Evolutionary conservation across 1,139 yeast species (phyloP).

Genomic region (Suhomyces bokatorum): DNA sequence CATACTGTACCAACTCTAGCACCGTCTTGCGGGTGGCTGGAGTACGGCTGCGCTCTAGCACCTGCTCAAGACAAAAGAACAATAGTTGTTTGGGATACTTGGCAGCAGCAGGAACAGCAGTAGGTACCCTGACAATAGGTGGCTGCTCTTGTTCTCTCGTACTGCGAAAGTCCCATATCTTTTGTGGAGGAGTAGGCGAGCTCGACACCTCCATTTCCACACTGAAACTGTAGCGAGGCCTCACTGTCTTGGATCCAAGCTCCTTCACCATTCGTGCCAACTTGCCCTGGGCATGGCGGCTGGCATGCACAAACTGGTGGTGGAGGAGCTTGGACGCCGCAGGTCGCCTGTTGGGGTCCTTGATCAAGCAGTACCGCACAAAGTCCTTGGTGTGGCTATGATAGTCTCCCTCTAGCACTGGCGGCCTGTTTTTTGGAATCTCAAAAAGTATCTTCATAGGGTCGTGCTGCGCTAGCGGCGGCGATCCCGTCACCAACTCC

Average conservation of each 20-base stretch:
- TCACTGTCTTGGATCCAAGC: conserved; percentile 2
- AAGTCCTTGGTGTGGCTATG: conserved; percentile 59
- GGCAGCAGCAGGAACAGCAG: not conserved
- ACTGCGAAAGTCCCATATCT: conserved; percentile 7
- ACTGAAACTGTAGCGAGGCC: conserved; percentile 12
- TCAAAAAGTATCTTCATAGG: conserved; percentile 75
- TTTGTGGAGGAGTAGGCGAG: not conserved
- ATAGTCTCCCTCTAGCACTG: conserved; percentile 48
- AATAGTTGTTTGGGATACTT: conserved; percentile 20
- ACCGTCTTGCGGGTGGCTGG: conserved; percentile 48
- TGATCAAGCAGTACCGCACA: conserved; percentile 57
- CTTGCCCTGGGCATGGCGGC: conserved; percentile 7
- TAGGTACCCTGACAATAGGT: too few relatives aligned
- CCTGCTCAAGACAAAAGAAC: conserved; percentile 41
- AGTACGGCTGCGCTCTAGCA: conserved; percentile 50
- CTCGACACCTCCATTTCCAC: not conserved
- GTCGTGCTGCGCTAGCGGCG: conserved; percentile 68
- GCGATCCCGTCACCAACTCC: conserved; percentile 70
- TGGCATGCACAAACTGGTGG: conserved; percentile 43
- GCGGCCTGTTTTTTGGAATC: conserved; percentile 71
- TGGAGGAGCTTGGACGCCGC: conserved; percentile 45
- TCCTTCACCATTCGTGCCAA: conserved; percentile 12
- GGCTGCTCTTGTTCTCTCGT: not conserved
- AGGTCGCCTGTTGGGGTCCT: conserved; percentile 57
- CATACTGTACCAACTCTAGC: conserved; percentile 33